These are phyloP conservation scores for Henckelia pumila DNA, from an alignment of 257 asterid genomes.

Conservation along the genomic window DNA sequence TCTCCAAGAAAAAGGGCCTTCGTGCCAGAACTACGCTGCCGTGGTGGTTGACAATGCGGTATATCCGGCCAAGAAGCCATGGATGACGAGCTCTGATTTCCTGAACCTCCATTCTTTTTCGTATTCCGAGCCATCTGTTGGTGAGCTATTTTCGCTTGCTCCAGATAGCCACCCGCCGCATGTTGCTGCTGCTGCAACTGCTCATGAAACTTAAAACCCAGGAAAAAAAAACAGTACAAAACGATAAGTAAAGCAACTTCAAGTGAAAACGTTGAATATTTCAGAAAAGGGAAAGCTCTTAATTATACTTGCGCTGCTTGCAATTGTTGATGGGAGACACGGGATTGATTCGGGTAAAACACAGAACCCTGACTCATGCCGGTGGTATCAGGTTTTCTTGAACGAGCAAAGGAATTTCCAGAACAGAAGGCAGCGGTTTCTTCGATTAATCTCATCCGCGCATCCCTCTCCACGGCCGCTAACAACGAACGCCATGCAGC, in stretches of 20 bases:
- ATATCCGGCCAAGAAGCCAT: conserved; percentile 5
- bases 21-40: conserved; percentile 52
- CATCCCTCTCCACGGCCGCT: not conserved
- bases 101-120: not conserved
- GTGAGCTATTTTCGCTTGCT: not conserved
- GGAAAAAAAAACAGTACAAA: not conserved
- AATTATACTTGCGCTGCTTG: conserved; percentile 5
- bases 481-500: not conserved
- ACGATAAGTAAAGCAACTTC: not conserved
- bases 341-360: not conserved
- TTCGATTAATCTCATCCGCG: not conserved
- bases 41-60: conserved; percentile 32
- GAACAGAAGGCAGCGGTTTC: not conserved
- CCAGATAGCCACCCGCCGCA: not conserved
- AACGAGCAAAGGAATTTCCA: not conserved
- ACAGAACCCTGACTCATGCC: not conserved
- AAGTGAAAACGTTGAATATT: not conserved
- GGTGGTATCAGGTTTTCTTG: not conserved
- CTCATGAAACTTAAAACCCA: conserved; percentile 1
- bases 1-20: conserved; percentile 63
- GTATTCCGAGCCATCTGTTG: not conserved
- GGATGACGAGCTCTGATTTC: not conserved
- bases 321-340: not conserved
- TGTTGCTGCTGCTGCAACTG: conserved; percentile 7
- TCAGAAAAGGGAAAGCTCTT: not conserved